These are phyloP conservation scores for Talaromyces proteolyticus DNA, from an alignment of 495 filamentous ascomycete genomes.

Conservation along the genomic window DNA sequence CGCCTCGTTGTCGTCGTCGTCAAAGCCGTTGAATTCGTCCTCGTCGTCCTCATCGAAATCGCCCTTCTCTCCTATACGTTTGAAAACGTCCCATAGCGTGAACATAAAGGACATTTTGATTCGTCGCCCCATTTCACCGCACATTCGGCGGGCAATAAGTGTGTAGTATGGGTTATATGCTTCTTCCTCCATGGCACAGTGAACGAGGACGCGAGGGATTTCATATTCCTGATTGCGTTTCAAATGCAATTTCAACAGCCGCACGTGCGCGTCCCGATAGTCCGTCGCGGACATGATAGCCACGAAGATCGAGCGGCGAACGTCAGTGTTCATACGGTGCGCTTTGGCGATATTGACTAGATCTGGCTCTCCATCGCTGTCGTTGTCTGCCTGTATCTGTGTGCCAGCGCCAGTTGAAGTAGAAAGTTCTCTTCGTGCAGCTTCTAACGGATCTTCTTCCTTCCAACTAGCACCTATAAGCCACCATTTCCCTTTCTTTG, in stretches of 20 bases:
- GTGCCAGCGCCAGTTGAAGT: constrained; percentile 8
- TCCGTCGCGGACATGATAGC: constrained; percentile 79
- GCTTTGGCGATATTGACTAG: constrained; percentile 69
- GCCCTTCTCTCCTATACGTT: constrained; percentile 69
- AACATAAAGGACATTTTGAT: constrained; percentile 80
- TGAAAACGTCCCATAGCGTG: constrained; percentile 82
- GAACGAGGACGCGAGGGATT: constrained; percentile 80
- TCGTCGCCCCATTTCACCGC: constrained; percentile 55
- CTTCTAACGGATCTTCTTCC: constrained; percentile 38
- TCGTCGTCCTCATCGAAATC: constrained; percentile 51
- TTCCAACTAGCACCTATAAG: constrained; percentile 89
- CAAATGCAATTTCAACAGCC: constrained; percentile 74
- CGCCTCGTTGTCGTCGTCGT: constrained; percentile 42
- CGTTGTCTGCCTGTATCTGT: constrained; percentile 19
- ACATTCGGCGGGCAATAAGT: constrained; percentile 69
- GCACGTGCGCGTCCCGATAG: constrained; percentile 72
- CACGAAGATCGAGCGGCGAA: constrained; percentile 88
- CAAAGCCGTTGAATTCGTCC: constrained; percentile 38
- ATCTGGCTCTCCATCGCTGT: constrained; percentile 55
- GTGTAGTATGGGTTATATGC: constrained; percentile 92
- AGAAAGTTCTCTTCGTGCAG: constrained; percentile 22
- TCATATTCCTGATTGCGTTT: constrained; percentile 83
- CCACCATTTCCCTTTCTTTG: constrained; percentile 97
- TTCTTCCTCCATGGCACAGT: constrained; percentile 78
- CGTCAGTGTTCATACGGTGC: constrained; percentile 91